Percentiles rank a stretch among this genome's conserved stretches.
These are phyloP conservation scores for Blastocystis sp. DNA, from an alignment of 352 stramenopile genomes.

Conservation along the genomic window DNA sequence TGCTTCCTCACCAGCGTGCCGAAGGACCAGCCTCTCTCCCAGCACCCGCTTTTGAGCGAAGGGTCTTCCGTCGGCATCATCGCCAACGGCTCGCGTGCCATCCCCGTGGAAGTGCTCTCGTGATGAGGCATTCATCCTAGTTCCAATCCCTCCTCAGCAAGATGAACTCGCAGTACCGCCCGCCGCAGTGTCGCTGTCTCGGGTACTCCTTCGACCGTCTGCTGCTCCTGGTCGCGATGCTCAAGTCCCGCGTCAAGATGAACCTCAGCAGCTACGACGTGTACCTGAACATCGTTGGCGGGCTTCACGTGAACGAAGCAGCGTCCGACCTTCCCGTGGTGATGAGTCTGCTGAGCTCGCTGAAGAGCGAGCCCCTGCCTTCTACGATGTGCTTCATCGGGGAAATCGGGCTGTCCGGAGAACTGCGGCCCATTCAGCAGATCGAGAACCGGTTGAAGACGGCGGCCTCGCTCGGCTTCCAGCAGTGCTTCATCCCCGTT, in stretches of 20 bases:
- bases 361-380: slow-evolving; percentile 41
- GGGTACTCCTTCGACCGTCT: slow-evolving; percentile 55
- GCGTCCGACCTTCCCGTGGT: slow-evolving; percentile 51
- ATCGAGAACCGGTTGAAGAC: slow-evolving; percentile 56
- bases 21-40: background rate
- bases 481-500: slow-evolving; percentile 51
- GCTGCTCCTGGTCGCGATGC: slow-evolving; percentile 34
- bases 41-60: background rate
- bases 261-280: slow-evolving; percentile 27
- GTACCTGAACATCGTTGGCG: slow-evolving; percentile 51
- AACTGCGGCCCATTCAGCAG: slow-evolving; percentile 55
- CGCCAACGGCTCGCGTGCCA: slow-evolving; percentile 35
- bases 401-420: slow-evolving; percentile 61
- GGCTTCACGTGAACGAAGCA: slow-evolving; percentile 52
- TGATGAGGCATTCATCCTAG: background rate
- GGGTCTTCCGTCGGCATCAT: slow-evolving; percentile 59
- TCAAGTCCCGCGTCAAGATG: slow-evolving; percentile 40
- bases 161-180: slow-evolving; percentile 32
- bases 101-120: slow-evolving; percentile 37
- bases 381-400: slow-evolving; percentile 61
- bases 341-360: slow-evolving; percentile 53
- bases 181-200: slow-evolving; percentile 33
- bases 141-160: slow-evolving; percentile 66
- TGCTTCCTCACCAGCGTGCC: slow-evolving; percentile 39
- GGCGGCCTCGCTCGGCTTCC: slow-evolving; percentile 45